Evolutionary conservation across 495 filamentous ascomycete species (phyloP), one percentile per base, ranked within the genome.

Genomic region (Penicillium flavigenum): DNA sequence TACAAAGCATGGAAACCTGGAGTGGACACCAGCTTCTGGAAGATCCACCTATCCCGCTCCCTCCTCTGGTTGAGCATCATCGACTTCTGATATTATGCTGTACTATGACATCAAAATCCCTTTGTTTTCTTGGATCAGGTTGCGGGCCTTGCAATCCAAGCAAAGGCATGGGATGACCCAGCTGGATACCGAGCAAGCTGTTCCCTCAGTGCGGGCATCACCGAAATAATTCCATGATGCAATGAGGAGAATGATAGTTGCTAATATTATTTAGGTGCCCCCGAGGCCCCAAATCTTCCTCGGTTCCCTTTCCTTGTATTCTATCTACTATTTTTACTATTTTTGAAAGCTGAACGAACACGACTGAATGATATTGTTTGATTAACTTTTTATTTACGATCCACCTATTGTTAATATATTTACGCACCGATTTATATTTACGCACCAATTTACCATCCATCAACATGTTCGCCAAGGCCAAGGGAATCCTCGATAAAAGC

Each of bases 201-300:
- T 3, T 32, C 26, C 31, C 39, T 45, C 41, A 32, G 41, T 8
- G 54, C 50, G 54, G 56, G 14, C 54, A 34, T 22, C 7, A 4
- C 61, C 47, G 47, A 68, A n/a, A 9, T 48, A 8, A 57, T n/a
- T 44, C 43, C 42, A 66, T 68, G 66, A 68, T 68, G 66, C 61
- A 66, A 68, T 58, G 39, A 42, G 17, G 19, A 29, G 27, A 16
- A 54, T 17, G 26, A 49, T 16, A 34, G 10, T 45, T 19, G 19
- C 20, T 51, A 27, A 49, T 59, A 57, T 50, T 68, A 64, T 66
- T 57, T 60, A 10, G 43, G 51, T 24, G 2, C n/a, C 8, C n/a
- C 36, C 36, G 6, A 0, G 36, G 16, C 36, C 36, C 29, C 38
- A 47, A 45, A 26, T 36, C 14, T 44, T 29, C 6, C n/a, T 39